Base-by-base conservation (phyloP, 148 eudicot species). In the Salicornia ramosissima region DNA sequence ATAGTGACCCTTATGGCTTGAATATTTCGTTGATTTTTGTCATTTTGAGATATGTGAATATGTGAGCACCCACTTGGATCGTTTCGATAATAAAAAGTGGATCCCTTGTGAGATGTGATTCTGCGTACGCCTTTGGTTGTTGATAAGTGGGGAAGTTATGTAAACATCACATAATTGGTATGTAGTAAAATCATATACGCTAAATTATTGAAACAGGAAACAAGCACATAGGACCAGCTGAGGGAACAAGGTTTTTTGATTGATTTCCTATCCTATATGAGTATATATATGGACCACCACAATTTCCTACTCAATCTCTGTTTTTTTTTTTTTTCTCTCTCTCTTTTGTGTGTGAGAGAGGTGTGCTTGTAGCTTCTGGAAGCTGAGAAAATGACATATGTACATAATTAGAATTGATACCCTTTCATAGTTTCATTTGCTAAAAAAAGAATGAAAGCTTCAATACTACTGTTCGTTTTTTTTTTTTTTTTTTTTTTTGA, bases 101-200 rank as follows among this genome's bases (percentile, higher is more conserved):
- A 31, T 21, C 19, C 21, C 29, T 75, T 2, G n/a, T 45, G 49
- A 2, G 4, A 15, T 70, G 74, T 70, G 65, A 64, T 58, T 64
- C 28, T 29, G 70, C 60, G 43, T 28, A 65, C 33, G 65, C 52
- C 52, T 47, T 47, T 11, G 21, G 21, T 47, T 63, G 65, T 64
- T 45, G 74, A 64, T 75, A 75, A 63, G 73, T 53, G 47, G 68
- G 61, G 73, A 50, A 60, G 34, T 42, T 29, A 51, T 69, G 50
- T 55, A 55, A 34, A 59, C 52, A 34, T 49, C 71, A 24, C 56
- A 45, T 21, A 61, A 8, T 22, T 68, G 60, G 14, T 21, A 60
- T 60, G 61, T 68, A 21, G 45, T 74, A 25, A 47, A 74, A 50
- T 13, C 31, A 10, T 29, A 10, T 33, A 16, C 56, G 56, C 45